Evolutionary conservation across 2,329 filamentous ascomycete species (phyloP).

Genomic region (Colletotrichum australisinense): DNA sequence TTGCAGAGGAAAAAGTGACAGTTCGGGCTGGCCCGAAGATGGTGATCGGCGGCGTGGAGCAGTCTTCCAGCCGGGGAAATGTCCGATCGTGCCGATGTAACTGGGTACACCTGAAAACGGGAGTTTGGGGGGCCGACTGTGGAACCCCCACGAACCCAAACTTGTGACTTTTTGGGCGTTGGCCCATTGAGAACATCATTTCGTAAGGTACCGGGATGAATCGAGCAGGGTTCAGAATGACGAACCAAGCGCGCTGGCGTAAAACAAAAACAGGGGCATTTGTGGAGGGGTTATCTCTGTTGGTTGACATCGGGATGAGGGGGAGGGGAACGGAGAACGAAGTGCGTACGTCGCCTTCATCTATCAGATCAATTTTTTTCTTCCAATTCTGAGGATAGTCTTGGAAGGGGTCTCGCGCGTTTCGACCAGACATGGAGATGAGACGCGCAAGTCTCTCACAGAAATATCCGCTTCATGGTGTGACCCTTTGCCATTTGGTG

Average conservation of each 20-base stretch:
- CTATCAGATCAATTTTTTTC: background rate
- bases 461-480: background rate
- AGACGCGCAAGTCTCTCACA: background rate
- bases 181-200: background rate
- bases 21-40: background rate
- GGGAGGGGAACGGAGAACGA: background rate
- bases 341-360: background rate
- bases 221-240: background rate
- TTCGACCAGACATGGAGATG: background rate
- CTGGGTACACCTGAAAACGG: slow-evolving; percentile 12
- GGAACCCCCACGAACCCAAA: background rate
- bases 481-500: background rate
- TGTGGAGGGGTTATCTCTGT: background rate
- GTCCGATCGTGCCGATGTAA: slow-evolving; percentile 20
- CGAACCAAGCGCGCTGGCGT: background rate
- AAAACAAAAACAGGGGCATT: background rate
- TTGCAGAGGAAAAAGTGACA: background rate
- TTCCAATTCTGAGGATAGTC: too few species aligned
- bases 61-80: background rate
- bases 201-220: background rate
- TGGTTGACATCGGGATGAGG: background rate
- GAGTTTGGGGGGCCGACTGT: background rate
- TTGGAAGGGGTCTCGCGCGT: background rate
- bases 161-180: background rate
- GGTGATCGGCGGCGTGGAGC: background rate